Evolutionary conservation across 768 basidiomycete genomes (phyloP), one percentile per base, ranked within the genome.

Genomic region (Asterophora parasitica): DNA sequence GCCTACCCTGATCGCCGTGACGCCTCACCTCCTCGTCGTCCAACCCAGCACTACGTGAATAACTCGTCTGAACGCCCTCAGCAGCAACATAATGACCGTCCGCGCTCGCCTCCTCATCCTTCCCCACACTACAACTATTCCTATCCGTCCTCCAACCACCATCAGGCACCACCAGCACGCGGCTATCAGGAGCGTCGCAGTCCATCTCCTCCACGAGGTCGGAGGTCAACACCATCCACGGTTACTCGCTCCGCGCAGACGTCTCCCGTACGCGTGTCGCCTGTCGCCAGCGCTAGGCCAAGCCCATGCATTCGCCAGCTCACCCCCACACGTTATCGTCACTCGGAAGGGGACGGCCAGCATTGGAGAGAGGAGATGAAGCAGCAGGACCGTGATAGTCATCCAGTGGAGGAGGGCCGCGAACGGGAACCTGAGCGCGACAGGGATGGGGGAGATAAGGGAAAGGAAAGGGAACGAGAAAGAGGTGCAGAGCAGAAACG

Each of bases 201-300:
- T 23, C 23, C 23, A 3, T 23, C 23, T 23, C 23, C 23, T 23
- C 23, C 3, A 23, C 23, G 23, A 23, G 23, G 23, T 6, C 3
- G 23, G 23, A 23, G 23, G 6, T 23, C 23, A 23, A 3, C 23
- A 23, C 23, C 23, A 23, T 6, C 23, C 10, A 16, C 32, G 1
- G 44, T 11, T 36, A 49, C 2, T 43, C 41, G 53, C 2, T 47
- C 49, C 4, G 38, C 48, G 0, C 53, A 54, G 20, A 54, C 53
- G 1, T 50, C 49, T 1, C 53, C 53, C 7, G 49, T 48, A 0
- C 49, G 53, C 7, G 45, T 54, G 4, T 46, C 49, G 20, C 45
- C 53, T 2, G 1, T 54, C 7, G 46, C 46, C 1, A 28, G 36
- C 2, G 20, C 41, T 0, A 40, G 31, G 1, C 44, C 53, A 0